A percentile compares a stretch with the other conserved stretches of the same genome.
Conservation (phyloP, 176 grass and related monocot genomes). For the Rhynchospora breviuscula region DNA sequence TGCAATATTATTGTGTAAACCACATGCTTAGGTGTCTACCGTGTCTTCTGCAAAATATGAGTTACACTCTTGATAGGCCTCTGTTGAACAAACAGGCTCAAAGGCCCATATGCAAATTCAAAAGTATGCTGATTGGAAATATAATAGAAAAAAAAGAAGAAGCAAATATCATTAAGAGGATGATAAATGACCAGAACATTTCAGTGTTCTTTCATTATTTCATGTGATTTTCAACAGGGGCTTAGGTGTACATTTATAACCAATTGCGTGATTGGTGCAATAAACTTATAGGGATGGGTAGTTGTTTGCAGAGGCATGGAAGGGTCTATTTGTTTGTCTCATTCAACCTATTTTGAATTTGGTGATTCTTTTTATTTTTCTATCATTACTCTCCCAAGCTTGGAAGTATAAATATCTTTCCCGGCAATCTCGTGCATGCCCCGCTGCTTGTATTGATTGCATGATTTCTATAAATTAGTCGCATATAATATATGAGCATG, state of each 20-base stretch:
- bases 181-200: background rate
- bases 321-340: background rate
- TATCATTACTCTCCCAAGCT: background rate
- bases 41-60: too few relatives aligned
- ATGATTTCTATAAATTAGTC: background rate
- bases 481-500: background rate
- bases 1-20: too few relatives aligned
- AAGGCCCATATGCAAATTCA: too few relatives aligned
- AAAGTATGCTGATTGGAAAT: too few relatives aligned
- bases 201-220: background rate
- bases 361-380: background rate
- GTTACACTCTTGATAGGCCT: too few relatives aligned
- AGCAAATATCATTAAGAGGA: too few relatives aligned
- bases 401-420: background rate
- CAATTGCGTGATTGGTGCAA: background rate
- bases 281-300: too few relatives aligned
- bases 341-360: background rate
- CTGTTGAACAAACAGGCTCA: too few relatives aligned
- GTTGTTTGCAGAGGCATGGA: background rate
- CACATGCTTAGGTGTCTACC: too few relatives aligned
- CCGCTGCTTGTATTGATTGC: background rate
- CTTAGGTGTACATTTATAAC: background rate
- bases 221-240: too few relatives aligned
- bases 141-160: too few relatives aligned
- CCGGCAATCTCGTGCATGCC: conserved; percentile 15